Percentiles rank a stretch among this genome's conserved stretches.
These are phyloP conservation scores for Pyrus betulifolia DNA, from an alignment of 306 rosid genomes.

Conservation along the genomic window DNA sequence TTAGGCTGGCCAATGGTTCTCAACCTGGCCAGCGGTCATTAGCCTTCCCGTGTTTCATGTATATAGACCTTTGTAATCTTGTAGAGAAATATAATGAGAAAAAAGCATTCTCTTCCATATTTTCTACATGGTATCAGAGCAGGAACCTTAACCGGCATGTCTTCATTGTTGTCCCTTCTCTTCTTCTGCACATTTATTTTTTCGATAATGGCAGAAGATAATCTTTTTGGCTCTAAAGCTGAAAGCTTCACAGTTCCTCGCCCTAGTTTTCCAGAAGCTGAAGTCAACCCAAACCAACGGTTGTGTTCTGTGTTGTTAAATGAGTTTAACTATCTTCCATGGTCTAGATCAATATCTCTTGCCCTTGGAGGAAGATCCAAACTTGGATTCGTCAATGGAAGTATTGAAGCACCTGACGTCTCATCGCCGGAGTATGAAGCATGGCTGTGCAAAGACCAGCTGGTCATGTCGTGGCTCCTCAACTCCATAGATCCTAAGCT, in stretches of 20 bases:
- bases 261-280: background rate
- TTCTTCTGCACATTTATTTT: too few relatives aligned
- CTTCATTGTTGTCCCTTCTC: too few relatives aligned
- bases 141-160: background rate
- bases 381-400: background rate
- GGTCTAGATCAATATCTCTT: background rate
- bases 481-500: background rate
- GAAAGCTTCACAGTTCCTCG: background rate
- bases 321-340: background rate
- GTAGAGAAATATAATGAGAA: background rate
- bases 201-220: background rate
- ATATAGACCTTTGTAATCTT: background rate
- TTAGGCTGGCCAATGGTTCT: background rate
- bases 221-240: background rate
- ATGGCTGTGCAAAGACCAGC: background rate
- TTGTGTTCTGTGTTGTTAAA: background rate
- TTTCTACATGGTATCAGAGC: background rate
- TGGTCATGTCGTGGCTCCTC: constrained; percentile 1
- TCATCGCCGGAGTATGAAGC: background rate
- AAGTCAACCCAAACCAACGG: background rate
- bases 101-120: background rate
- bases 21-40: background rate
- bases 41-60: background rate
- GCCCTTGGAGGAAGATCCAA: background rate
- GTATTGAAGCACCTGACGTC: background rate